A percentile compares a stretch with the other conserved stretches of the same genome.
Evolutionary conservation across 1,284 basidiomycete genomes (phyloP).

Genomic region (Cryptococcus jaspeensis): DNA sequence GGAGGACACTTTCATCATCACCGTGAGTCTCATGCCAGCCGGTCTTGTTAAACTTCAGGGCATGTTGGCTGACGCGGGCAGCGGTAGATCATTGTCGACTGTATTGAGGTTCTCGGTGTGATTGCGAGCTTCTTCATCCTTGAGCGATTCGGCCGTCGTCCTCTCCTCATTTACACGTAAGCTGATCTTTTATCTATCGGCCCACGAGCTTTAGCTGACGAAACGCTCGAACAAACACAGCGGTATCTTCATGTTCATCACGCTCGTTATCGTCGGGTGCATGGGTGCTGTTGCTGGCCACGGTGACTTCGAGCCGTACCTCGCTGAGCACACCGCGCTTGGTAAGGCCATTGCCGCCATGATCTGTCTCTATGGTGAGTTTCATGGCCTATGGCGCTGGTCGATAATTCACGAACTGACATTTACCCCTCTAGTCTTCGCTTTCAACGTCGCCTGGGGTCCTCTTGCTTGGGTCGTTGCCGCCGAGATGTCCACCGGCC

Average conservation of each 20-base stretch:
- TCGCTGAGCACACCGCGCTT: slow-evolving; percentile 25
- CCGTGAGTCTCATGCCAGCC: slow-evolving; percentile 28
- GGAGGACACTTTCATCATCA: slow-evolving; percentile 51
- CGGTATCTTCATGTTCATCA: slow-evolving; percentile 51
- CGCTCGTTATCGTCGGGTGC: slow-evolving; percentile 50
- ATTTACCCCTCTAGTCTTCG: slow-evolving; percentile 29
- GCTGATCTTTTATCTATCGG: not conserved
- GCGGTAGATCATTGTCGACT: slow-evolving; percentile 38
- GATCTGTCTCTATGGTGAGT: slow-evolving; percentile 51
- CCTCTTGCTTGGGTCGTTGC: slow-evolving; percentile 50
- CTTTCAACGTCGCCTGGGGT: slow-evolving; percentile 54
- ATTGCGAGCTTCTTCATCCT: slow-evolving; percentile 52
- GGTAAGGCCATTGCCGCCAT: slow-evolving; percentile 52
- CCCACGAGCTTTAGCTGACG: not conserved
- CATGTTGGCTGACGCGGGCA: not conserved
- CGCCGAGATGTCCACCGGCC: slow-evolving; percentile 49
- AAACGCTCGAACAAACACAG: slow-evolving; percentile 1
- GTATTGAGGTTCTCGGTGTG: slow-evolving; percentile 52
- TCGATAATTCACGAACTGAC: not conserved
- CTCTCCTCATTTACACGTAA: slow-evolving; percentile 49
- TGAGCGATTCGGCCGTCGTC: slow-evolving; percentile 53
- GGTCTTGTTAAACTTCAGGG: not conserved
- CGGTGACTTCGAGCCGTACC: slow-evolving; percentile 29
- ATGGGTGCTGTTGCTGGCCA: slow-evolving; percentile 44
- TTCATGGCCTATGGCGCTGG: not conserved